Evolutionary conservation across 148 eudicot species (phyloP).

Genomic region (Bassia scoparia): DNA sequence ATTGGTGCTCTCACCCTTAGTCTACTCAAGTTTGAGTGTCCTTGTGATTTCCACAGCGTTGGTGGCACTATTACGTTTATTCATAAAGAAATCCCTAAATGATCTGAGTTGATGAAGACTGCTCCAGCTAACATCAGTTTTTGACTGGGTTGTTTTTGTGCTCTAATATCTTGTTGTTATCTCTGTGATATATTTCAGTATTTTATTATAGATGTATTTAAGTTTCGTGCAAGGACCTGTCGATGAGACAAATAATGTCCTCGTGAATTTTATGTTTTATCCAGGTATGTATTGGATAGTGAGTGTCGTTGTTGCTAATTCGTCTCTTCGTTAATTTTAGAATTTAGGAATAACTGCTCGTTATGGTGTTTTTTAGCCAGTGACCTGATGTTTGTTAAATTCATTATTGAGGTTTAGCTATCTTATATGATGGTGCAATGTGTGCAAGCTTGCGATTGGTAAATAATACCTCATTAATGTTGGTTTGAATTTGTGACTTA

Average conservation of each 20-base stretch:
- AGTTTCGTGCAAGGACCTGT: too few species aligned
- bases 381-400: neutral
- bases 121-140: slow-evolving; percentile 74
- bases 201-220: too few species aligned
- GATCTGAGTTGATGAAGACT: slow-evolving; percentile 64
- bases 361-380: neutral
- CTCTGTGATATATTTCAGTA: too few species aligned
- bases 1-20: neutral
- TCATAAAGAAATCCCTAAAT: slow-evolving; percentile 69
- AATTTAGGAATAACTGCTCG: neutral
- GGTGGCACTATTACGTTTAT: slow-evolving; percentile 69
- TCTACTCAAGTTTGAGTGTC: neutral
- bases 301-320: neutral
- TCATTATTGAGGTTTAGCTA: neutral
- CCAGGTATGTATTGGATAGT: too few species aligned
- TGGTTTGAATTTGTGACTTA: neutral
- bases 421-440: neutral
- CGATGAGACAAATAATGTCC: too few species aligned
- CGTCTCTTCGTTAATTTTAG: neutral
- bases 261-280: too few species aligned
- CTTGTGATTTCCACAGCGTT: slow-evolving; percentile 36
- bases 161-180: neutral
- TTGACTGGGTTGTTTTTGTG: slow-evolving; percentile 45
- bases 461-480: neutral
- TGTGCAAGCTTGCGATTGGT: neutral